Evolutionary conservation across 495 filamentous ascomycete species (phyloP).

Genomic region (Neurospora sp.): DNA sequence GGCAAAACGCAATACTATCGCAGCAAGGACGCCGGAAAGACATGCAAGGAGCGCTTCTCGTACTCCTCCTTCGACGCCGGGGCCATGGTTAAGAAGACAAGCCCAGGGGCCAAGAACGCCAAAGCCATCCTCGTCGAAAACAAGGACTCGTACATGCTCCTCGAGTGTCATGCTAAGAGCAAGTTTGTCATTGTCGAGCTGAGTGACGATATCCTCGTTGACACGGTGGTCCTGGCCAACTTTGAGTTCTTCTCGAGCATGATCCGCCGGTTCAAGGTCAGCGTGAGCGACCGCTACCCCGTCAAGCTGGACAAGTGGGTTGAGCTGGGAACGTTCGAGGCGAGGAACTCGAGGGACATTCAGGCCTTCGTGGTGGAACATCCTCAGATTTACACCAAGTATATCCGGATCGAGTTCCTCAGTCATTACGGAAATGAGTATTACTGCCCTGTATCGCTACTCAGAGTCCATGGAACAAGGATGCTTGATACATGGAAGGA

Average conservation of each 20-base stretch:
- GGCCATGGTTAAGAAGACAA: constrained; percentile 86
- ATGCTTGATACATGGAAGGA: constrained; percentile 93
- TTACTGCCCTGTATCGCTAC: constrained; percentile 84
- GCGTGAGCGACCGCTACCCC: constrained; percentile 87
- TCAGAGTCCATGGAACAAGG: constrained; percentile 88
- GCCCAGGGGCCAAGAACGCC: constrained; percentile 68
- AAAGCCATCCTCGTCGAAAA: constrained; percentile 88
- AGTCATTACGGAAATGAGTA: constrained; percentile 93
- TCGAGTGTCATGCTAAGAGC: constrained; percentile 75
- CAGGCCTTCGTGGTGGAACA: constrained; percentile 90
- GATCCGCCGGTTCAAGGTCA: constrained; percentile 80
- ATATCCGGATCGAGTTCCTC: constrained; percentile 82
- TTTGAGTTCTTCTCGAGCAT: constrained; percentile 99
- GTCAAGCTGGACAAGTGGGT: constrained; percentile 90
- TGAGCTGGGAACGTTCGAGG: constrained; percentile 78
- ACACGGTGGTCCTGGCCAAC: constrained; percentile 92
- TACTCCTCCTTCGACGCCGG: constrained; percentile 96
- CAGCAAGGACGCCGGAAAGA: constrained; percentile 88
- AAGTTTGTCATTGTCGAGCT: constrained; percentile 90
- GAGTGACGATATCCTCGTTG: constrained; percentile 84
- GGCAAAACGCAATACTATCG: constrained; percentile 46
- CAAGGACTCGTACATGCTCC: constrained; percentile 97
- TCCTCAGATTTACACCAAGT: constrained; percentile 90
- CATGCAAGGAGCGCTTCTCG: constrained; percentile 83
- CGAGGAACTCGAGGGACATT: constrained; percentile 81